Evolutionary conservation across 441 rosid species (phyloP), one percentile per base, ranked within the genome.

Genomic region (Eutrema salsugineum): DNA sequence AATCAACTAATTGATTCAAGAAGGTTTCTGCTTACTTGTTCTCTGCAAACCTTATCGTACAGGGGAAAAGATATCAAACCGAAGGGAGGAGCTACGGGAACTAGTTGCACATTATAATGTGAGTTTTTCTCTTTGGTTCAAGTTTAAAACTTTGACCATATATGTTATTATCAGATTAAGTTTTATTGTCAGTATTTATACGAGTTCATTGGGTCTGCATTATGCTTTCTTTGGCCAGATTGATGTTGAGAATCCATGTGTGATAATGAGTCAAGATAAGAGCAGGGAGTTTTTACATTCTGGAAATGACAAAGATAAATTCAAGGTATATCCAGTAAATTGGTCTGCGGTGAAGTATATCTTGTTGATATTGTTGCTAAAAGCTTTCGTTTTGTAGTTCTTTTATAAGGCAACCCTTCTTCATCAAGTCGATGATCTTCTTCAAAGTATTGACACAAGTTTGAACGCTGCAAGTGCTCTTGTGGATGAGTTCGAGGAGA

Each of bases 201-300:
- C 38, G 27, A 11, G 7, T 4, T 16, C 8, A 38, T 35, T 57
- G 14, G 3, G 1, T 62, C 33, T 57, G n/a, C 28, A 4, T 75
- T 62, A 5, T 67, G 7, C n/a, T 51, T 57, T 33, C 49, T 30
- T 61, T 40, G 63, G 14, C 53, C 66, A 77, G 98, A 95, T 95
- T 84, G 98, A 95, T 80, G 96, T 95, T 57, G 98, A 95, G 82
- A 95, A 95, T 79, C 99, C 99, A 4, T 95, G 99, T 63, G 98
- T 95, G 15, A 73, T 95, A 61, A 95, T 95, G 99, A 91, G 91
- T 77, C 99, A 95, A 84, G 99, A 95, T 82, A 93, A 88, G 82
- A 95, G 99, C 85, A 88, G 99, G 77, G 99, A 95, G 72, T 95
- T 93, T 63, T 71, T 95, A 64, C 98, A 95, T 84, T 95, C 98